A percentile compares a stretch with the other conserved stretches of the same genome.
These are phyloP conservation scores for Aspergillus phoenicis DNA, from an alignment of 2,329 filamentous ascomycete genomes.

Conservation along the genomic window DNA sequence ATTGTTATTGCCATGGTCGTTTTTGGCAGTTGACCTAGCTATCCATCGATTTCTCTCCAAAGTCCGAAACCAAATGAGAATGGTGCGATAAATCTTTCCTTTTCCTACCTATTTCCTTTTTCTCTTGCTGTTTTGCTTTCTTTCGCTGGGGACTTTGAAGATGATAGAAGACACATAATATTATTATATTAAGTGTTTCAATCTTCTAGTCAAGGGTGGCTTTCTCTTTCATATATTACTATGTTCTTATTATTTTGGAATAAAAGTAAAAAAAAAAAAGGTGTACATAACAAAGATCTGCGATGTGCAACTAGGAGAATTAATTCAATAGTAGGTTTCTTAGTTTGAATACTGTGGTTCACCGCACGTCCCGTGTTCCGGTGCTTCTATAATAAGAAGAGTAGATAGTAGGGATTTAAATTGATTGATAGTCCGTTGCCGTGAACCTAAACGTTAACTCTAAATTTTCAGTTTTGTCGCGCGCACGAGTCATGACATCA, in stretches of 20 bases:
- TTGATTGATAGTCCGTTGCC: too few species aligned
- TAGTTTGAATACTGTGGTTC: too few species aligned
- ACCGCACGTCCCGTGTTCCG: too few species aligned
- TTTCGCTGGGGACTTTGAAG: too few species aligned
- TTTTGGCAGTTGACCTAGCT: not conserved
- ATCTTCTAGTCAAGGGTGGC: conserved; percentile 7
- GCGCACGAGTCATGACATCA: too few species aligned
- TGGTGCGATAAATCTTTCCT: not conserved
- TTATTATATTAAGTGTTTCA: not conserved
- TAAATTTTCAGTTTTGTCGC: too few species aligned
- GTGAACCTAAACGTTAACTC: too few species aligned
- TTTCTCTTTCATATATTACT: conserved; percentile 9
- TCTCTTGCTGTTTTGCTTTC: conserved; percentile 10
- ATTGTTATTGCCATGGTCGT: not conserved
- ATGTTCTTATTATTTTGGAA: conserved; percentile 6
- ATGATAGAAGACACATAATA: too few species aligned
- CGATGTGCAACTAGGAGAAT: not conserved
- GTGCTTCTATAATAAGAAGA: too few species aligned
- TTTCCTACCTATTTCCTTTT: conserved; percentile 2
- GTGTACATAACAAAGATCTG: not conserved
- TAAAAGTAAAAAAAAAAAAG: too few species aligned
- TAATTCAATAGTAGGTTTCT: not conserved
- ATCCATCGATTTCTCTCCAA: not conserved
- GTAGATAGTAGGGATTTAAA: too few species aligned
- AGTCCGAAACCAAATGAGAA: not conserved